phyloP scores from a whole-genome alignment of 2,329 filamentous ascomycete genomes.

The Fusarium poae region DNA sequence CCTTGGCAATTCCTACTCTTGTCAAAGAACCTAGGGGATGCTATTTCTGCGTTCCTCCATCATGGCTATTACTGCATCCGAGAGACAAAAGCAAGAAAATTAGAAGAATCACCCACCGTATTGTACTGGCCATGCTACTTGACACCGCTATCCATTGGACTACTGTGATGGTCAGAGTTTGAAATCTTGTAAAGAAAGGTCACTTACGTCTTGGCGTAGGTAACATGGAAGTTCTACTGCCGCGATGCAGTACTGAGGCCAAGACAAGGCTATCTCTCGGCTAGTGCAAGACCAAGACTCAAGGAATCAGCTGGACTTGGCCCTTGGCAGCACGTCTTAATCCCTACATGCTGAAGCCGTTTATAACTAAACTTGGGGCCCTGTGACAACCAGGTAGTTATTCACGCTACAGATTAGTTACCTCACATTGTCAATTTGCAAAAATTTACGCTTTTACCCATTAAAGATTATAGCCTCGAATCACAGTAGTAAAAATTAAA shows the following conservation, averaged over 20 bases:
- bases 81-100: neutral
- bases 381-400: neutral
- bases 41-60: neutral
- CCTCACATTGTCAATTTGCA: neutral
- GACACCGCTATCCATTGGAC: accelerated
- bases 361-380: too few species aligned
- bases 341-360: too few species aligned
- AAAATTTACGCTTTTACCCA: too few species aligned
- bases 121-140: neutral
- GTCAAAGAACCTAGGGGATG: neutral
- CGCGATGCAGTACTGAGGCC: neutral
- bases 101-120: accelerated
- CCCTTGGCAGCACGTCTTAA: too few species aligned
- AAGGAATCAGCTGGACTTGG: neutral
- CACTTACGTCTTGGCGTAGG: neutral
- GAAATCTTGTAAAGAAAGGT: neutral
- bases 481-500: too few species aligned
- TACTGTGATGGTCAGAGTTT: accelerated
- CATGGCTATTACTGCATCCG: neutral
- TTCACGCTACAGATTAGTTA: neutral
- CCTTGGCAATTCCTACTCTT: neutral
- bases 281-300: neutral
- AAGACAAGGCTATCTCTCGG: neutral
- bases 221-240: neutral
- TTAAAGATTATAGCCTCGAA: too few species aligned